A percentile compares a stretch with the other conserved stretches of the same genome.
Conservation (phyloP, 345 rosid species). For the Eutrema japonicum region DNA sequence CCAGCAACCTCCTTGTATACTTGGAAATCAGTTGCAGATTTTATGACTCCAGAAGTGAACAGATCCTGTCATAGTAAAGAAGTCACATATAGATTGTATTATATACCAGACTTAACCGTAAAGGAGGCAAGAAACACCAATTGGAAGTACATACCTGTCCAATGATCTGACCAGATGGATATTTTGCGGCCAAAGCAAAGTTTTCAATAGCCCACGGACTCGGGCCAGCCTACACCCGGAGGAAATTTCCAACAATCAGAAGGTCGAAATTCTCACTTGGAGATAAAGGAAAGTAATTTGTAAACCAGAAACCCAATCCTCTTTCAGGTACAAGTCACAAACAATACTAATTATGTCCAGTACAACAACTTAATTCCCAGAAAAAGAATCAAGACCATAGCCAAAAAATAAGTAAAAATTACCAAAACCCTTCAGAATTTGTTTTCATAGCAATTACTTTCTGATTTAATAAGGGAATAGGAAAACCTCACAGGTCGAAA, state of each 20-base stretch:
- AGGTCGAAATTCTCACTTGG: not conserved
- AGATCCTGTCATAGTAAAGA: slow-evolving; percentile 70
- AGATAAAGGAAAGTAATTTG: not conserved
- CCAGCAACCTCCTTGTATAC: slow-evolving; percentile 86
- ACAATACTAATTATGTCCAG: not conserved
- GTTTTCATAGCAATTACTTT: slow-evolving; percentile 2
- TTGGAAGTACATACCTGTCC: slow-evolving; percentile 62
- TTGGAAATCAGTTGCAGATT: slow-evolving; percentile 93
- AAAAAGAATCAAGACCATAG: slow-evolving; percentile 6
- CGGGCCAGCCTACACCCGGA: slow-evolving; percentile 77
- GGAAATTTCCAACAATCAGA: slow-evolving; percentile 21
- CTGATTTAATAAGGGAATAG: not conserved
- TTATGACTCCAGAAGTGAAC: slow-evolving; percentile 71
- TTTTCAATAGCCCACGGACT: slow-evolving; percentile 88
- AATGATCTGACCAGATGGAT: slow-evolving; percentile 77
- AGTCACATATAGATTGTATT: slow-evolving; percentile 13
- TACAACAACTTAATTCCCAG: not conserved
- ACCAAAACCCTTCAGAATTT: not conserved
- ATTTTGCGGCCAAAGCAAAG: slow-evolving; percentile 81
- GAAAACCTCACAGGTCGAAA: not conserved
- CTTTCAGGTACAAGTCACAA: not conserved
- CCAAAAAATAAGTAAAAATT: not conserved
- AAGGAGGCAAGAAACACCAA: slow-evolving; percentile 11
- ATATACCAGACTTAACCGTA: not conserved
- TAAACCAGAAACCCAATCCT: slow-evolving; percentile 9